Percentiles rank a stretch among this genome's conserved stretches.
These are phyloP conservation scores for Ogataea wickerhamii DNA, from an alignment of 805 yeast species.

Conservation along the genomic window DNA sequence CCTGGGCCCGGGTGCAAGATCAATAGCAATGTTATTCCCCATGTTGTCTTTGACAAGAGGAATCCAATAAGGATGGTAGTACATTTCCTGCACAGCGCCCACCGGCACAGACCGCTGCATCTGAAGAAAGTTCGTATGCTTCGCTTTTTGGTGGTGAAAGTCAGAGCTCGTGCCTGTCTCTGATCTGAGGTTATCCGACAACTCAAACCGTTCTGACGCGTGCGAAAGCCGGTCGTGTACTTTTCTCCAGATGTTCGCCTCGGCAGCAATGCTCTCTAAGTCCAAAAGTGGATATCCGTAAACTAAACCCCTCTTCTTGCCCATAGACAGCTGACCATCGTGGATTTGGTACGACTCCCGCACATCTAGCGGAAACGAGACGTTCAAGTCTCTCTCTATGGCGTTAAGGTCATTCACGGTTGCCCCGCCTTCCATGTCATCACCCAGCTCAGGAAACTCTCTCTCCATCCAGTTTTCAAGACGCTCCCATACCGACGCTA, in stretches of 20 bases:
- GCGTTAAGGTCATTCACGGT: constrained; percentile 76
- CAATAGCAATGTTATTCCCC: constrained; percentile 91
- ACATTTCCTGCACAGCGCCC: constrained; percentile 64
- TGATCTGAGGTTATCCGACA: constrained; percentile 1
- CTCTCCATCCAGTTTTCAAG: constrained; percentile 78
- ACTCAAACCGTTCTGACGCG: constrained; percentile 12
- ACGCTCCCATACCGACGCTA: constrained; percentile 83
- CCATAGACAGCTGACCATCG: constrained; percentile 86
- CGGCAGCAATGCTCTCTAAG: constrained; percentile 73
- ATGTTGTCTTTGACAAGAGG: constrained; percentile 84
- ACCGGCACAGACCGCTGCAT: constrained; percentile 74
- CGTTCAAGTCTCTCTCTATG: constrained; percentile 76
- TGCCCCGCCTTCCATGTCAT: constrained; percentile 74
- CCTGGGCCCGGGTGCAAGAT: constrained; percentile 72
- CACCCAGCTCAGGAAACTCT: constrained; percentile 76
- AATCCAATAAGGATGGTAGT: constrained; percentile 90
- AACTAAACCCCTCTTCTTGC: constrained; percentile 70
- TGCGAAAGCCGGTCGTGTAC: constrained; percentile 43
- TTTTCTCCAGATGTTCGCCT: constrained; percentile 82
- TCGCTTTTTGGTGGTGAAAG: constrained; percentile 17
- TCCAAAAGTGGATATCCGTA: constrained; percentile 80
- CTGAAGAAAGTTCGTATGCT: constrained; percentile 38
- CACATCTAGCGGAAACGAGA: constrained; percentile 75
- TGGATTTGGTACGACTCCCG: constrained; percentile 75
- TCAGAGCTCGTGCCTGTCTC: constrained; percentile 14